These are phyloP conservation scores for Podospora anserina DNA, from an alignment of 495 filamentous ascomycete genomes.

Conservation along the genomic window DNA sequence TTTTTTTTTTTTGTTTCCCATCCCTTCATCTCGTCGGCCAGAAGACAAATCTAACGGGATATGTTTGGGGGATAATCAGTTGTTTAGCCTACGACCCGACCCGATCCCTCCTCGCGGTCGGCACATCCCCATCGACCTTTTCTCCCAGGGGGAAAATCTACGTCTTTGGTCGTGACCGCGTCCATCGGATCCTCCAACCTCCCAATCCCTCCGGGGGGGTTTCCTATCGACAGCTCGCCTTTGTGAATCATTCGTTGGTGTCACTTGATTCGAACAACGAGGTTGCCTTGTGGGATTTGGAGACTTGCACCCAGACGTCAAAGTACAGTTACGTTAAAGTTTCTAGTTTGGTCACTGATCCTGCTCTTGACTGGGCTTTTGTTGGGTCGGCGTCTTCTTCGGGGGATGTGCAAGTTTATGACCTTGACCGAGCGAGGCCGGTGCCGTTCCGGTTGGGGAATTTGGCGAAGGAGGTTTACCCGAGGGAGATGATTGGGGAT, in stretches of 20 bases:
- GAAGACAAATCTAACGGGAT: no score
- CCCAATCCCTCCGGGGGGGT: background rate
- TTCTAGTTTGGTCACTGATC: constrained; percentile 70
- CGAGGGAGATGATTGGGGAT: constrained; percentile 23
- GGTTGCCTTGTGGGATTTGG: constrained; percentile 71
- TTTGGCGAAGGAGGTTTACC: constrained; percentile 69
- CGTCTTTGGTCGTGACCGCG: constrained; percentile 81
- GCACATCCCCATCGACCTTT: constrained; percentile 76
- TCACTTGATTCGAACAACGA: constrained; percentile 83
- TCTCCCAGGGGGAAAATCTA: constrained; percentile 75
- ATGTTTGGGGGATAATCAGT: constrained; percentile 36
- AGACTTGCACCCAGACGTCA: constrained; percentile 54
- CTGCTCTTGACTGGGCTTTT: constrained; percentile 87
- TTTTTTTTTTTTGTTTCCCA: background rate
- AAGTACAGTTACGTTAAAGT: constrained; percentile 72
- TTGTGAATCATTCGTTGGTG: constrained; percentile 69
- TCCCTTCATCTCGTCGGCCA: background rate
- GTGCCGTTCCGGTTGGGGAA: constrained; percentile 79
- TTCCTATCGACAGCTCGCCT: constrained; percentile 38
- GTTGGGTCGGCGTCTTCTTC: constrained; percentile 59
- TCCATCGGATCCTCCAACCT: constrained; percentile 72
- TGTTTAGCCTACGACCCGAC: constrained; percentile 85
- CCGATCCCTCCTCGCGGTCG: constrained; percentile 90
- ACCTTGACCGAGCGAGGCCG: constrained; percentile 75
- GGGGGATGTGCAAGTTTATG: constrained; percentile 83